Conservation (phyloP, 805 yeast species). For the Yarrowia divulgata region DNA sequence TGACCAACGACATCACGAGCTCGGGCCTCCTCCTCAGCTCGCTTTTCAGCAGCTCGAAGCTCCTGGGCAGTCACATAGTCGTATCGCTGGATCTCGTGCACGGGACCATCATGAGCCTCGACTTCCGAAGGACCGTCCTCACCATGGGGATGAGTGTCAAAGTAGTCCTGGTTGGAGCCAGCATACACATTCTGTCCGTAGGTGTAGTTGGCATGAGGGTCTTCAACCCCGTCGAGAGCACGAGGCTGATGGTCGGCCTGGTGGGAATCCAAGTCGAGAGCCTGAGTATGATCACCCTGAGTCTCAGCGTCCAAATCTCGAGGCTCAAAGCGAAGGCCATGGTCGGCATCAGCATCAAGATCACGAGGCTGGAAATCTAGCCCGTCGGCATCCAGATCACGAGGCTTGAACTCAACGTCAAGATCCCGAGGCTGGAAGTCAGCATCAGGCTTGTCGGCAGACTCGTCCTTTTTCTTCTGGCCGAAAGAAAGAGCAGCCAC, state of each 20-base stretch:
- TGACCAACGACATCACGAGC: not conserved
- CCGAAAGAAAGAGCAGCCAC: slow-evolving; percentile 28
- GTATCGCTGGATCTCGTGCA: slow-evolving; percentile 28
- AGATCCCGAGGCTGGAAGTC: slow-evolving; percentile 1
- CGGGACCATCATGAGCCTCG: slow-evolving; percentile 3
- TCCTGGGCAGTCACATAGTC: slow-evolving; percentile 32
- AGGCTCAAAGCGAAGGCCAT: slow-evolving; percentile 2
- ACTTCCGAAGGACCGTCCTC: slow-evolving; percentile 20
- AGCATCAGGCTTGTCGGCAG: not conserved
- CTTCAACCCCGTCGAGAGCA: not conserved
- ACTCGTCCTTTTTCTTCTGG: slow-evolving; percentile 13
- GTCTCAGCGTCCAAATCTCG: slow-evolving; percentile 6
- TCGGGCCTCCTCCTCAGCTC: slow-evolving; percentile 6
- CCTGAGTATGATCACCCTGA: no score
- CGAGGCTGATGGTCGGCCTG: not conserved
- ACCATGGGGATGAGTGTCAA: slow-evolving; percentile 20
- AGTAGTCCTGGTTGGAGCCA: slow-evolving; percentile 27
- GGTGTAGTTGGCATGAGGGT: not conserved
- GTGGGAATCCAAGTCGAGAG: not conserved
- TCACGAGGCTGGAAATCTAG: not conserved
- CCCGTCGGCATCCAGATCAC: not conserved
- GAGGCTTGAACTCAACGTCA: not conserved
- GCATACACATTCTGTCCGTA: slow-evolving; percentile 4
- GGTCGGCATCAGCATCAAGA: slow-evolving; percentile 1
- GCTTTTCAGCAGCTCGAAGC: slow-evolving; percentile 16